Evolutionary conservation across 2,329 filamentous ascomycete species (phyloP).

Genomic region (Sclerotinia borealis): DNA sequence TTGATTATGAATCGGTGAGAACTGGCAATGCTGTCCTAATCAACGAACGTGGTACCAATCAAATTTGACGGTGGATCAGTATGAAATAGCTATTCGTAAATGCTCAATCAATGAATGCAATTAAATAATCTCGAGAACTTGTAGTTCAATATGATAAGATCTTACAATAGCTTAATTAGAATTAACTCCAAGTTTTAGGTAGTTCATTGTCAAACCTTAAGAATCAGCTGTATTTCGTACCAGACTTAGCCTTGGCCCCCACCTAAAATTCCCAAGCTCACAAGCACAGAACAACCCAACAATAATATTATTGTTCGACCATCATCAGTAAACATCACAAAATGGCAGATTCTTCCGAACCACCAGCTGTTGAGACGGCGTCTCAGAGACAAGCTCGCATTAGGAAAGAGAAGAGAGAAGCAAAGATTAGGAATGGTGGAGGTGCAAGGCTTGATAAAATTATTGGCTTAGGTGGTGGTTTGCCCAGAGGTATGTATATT

Average conservation of each 20-base stretch:
- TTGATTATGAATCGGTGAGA: not conserved
- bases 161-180: not conserved
- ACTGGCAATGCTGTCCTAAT: not conserved
- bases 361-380: not conserved
- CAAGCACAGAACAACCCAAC: not conserved
- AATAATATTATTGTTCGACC: not conserved
- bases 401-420: slow-evolving; percentile 72
- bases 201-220: not conserved
- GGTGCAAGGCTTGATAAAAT: slow-evolving; percentile 68
- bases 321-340: not conserved
- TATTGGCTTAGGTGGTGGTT: slow-evolving; percentile 59
- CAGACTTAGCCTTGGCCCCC: not conserved
- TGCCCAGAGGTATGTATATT: slow-evolving; percentile 38
- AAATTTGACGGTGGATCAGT: not conserved
- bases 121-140: not conserved
- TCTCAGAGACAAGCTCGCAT: slow-evolving; percentile 54
- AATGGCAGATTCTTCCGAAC: slow-evolving; percentile 2
- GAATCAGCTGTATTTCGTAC: not conserved
- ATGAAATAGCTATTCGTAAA: not conserved
- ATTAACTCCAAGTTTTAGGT: not conserved
- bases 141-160: not conserved
- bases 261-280: not conserved
- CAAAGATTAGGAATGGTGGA: slow-evolving; percentile 69
- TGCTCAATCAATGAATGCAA: not conserved
- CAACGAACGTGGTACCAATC: not conserved